phyloP scores from a whole-genome alignment of 2,329 filamentous ascomycete genomes.

The Grosmannia huntii region DNA sequence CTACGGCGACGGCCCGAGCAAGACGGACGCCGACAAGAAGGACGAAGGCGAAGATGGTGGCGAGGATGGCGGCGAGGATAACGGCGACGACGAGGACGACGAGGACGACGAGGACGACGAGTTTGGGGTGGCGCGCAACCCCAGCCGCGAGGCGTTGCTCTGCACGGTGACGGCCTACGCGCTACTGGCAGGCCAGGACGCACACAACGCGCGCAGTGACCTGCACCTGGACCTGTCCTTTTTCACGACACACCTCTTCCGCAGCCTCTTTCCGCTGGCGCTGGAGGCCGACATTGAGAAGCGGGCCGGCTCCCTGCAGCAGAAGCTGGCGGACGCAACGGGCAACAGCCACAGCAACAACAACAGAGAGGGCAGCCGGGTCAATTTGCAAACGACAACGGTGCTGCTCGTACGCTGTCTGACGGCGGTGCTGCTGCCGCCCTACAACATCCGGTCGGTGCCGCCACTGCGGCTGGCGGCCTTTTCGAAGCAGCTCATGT shows the following conservation, averaged over 20 bases:
- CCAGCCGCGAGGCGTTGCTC: slow-evolving; percentile 75
- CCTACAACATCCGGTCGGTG: slow-evolving; percentile 57
- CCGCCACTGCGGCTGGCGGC: slow-evolving; percentile 79
- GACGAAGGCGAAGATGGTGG: slow-evolving; percentile 31
- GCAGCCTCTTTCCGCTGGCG: slow-evolving; percentile 64
- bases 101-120: slow-evolving; percentile 36
- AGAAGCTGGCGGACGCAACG: slow-evolving; percentile 49
- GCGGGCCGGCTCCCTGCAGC: slow-evolving; percentile 57
- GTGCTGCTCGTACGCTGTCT: slow-evolving; percentile 83
- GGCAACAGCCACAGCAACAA: not conserved
- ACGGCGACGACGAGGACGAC: slow-evolving; percentile 31
- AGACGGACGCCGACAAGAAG: slow-evolving; percentile 34
- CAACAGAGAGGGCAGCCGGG: slow-evolving; percentile 31
- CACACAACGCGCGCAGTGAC: slow-evolving; percentile 65
- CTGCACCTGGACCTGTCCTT: slow-evolving; percentile 86
- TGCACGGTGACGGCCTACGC: slow-evolving; percentile 95
- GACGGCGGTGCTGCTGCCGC: slow-evolving; percentile 66
- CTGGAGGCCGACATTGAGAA: slow-evolving; percentile 80
- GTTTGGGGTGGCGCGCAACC: slow-evolving; percentile 46
- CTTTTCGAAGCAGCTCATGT: slow-evolving; percentile 85
- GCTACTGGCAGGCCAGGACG: slow-evolving; percentile 89
- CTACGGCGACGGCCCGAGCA: slow-evolving; percentile 49
- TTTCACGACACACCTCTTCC: slow-evolving; percentile 91
- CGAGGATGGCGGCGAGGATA: slow-evolving; percentile 34
- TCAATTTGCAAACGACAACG: slow-evolving; percentile 92